Evolutionary conservation across 2,329 filamentous ascomycete species (phyloP).

Genomic region (Cytospora chrysosperma): DNA sequence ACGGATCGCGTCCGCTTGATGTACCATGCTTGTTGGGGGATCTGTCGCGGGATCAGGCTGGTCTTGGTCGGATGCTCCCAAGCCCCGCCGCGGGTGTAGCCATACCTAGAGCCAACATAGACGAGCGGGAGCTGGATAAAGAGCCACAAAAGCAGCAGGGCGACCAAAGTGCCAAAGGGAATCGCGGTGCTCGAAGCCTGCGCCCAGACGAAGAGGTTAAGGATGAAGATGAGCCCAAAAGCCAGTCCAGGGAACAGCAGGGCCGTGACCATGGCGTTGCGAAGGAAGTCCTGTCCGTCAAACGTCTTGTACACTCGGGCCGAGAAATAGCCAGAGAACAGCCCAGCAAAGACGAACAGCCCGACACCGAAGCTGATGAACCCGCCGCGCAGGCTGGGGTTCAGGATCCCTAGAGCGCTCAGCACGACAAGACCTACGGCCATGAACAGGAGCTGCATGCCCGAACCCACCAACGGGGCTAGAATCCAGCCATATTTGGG

Average conservation of each 20-base stretch:
- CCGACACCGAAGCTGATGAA: slow-evolving; percentile 83
- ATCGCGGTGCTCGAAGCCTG: slow-evolving; percentile 86
- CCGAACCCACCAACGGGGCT: slow-evolving; percentile 79
- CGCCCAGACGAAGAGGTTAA: slow-evolving; percentile 88
- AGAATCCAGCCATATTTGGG: slow-evolving; percentile 70
- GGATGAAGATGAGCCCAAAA: slow-evolving; percentile 72
- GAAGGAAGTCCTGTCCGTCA: slow-evolving; percentile 69
- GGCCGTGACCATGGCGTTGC: slow-evolving; percentile 76
- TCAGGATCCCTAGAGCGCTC: slow-evolving; percentile 74
- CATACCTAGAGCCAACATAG: slow-evolving; percentile 76
- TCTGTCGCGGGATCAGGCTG: slow-evolving; percentile 66
- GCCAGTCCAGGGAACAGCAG: slow-evolving; percentile 75
- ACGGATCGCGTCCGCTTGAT: slow-evolving; percentile 61
- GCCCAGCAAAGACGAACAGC: slow-evolving; percentile 77
- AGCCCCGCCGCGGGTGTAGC: slow-evolving; percentile 62
- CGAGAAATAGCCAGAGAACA: slow-evolving; percentile 87
- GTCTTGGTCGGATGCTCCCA: slow-evolving; percentile 86
- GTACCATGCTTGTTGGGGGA: slow-evolving; percentile 77
- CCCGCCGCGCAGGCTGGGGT: slow-evolving; percentile 85
- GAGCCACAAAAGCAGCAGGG: slow-evolving; percentile 74
- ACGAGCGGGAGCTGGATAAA: slow-evolving; percentile 84
- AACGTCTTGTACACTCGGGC: slow-evolving; percentile 81
- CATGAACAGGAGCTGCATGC: slow-evolving; percentile 85
- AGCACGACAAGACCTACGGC: slow-evolving; percentile 68
- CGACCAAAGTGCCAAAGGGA: slow-evolving; percentile 75